Evolutionary conservation across 345 rosid species (phyloP).

Genomic region (Populus nigra): DNA sequence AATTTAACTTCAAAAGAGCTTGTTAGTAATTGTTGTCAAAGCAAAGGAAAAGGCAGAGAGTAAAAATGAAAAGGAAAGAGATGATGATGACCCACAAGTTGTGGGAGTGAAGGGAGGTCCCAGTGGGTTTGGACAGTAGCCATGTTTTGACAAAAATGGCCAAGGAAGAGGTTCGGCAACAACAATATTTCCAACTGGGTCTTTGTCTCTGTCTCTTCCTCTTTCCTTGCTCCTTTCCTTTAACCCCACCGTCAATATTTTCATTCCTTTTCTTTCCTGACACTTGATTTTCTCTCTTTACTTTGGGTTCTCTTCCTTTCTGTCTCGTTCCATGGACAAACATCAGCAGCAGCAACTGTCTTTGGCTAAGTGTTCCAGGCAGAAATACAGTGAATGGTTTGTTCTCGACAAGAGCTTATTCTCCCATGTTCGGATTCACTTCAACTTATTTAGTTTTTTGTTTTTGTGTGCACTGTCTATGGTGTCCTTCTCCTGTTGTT

Average conservation of each 20-base stretch:
- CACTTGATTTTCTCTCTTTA: neutral
- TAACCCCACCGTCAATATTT: slow-evolving; percentile 10
- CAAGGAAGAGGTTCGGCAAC: slow-evolving; percentile 7
- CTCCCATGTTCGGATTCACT: neutral
- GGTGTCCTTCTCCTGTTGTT: neutral
- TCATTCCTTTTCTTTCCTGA: neutral
- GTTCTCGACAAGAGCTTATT: slow-evolving; percentile 1
- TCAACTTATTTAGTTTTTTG: neutral
- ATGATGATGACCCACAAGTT: slow-evolving; percentile 36
- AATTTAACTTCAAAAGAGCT: too few species aligned
- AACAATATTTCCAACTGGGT: slow-evolving; percentile 28
- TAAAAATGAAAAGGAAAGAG: neutral
- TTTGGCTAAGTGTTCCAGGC: slow-evolving; percentile 74
- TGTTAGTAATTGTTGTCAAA: neutral
- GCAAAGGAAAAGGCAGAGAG: neutral
- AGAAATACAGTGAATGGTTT: slow-evolving; percentile 85
- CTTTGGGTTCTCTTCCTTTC: slow-evolving; percentile 6
- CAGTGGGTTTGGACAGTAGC: slow-evolving; percentile 32
- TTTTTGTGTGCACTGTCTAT: neutral
- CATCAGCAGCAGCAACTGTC: slow-evolving; percentile 61
- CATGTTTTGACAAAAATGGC: slow-evolving; percentile 42
- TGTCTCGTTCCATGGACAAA: slow-evolving; percentile 59
- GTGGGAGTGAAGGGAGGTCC: slow-evolving; percentile 27
- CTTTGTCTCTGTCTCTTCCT: slow-evolving; percentile 21
- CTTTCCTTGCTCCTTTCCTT: neutral